Evolutionary conservation across 2,329 filamentous ascomycete species (phyloP).

Genomic region (Colletotrichum sp.): DNA sequence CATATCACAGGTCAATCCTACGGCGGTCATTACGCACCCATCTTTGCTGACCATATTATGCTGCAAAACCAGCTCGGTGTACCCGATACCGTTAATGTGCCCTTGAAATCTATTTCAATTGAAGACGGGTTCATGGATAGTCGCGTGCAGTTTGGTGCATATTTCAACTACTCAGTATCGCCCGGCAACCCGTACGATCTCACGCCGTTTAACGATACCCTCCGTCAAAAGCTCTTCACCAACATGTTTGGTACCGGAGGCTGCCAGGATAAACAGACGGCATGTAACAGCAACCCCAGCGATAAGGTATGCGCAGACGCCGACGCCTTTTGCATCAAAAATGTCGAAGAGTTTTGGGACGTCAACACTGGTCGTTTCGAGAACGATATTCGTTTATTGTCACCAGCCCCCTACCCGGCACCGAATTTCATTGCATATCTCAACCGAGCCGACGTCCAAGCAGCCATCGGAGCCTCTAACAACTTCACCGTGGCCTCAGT

Average conservation of each 20-base stretch:
- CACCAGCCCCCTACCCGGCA: not conserved
- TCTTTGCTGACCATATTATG: conserved; percentile 1
- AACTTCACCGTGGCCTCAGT: not conserved
- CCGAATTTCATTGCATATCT: not conserved
- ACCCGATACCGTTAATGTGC: not conserved
- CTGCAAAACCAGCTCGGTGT: not conserved
- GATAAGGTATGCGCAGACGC: not conserved
- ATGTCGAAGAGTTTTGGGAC: not conserved
- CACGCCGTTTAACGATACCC: not conserved
- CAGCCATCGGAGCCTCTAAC: conserved; percentile 1
- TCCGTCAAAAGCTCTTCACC: not conserved
- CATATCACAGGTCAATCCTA: conserved; percentile 9
- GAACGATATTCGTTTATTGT: not conserved
- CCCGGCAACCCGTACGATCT: conserved; percentile 1
- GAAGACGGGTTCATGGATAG: conserved; percentile 14
- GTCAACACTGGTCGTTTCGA: not conserved
- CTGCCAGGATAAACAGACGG: not conserved
- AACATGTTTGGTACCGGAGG: not conserved
- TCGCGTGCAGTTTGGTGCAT: conserved; percentile 1
- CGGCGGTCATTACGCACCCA: conserved; percentile 4
- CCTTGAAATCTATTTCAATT: conserved; percentile 1
- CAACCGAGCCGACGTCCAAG: not conserved
- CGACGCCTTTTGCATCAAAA: not conserved
- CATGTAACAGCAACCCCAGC: not conserved
- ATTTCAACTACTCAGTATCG: conserved; percentile 6